Evolutionary conservation across 2,329 filamentous ascomycete genomes (phyloP), one percentile per base, ranked within the genome.

Genomic region (Verticillium klebahnii): DNA sequence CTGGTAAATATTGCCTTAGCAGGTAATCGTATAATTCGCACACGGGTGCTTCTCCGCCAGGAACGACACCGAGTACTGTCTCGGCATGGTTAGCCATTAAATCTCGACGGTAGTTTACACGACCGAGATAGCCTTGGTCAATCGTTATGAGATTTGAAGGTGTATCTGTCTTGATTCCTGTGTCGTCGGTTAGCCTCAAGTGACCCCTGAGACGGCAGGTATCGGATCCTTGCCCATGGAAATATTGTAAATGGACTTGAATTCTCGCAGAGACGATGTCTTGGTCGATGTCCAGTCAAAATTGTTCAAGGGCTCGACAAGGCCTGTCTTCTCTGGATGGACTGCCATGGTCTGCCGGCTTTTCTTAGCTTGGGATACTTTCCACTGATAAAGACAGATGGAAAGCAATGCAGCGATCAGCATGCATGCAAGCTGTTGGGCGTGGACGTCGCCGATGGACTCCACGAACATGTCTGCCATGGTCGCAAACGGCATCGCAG

Each of bases 61-160:
- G 75, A 0, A 77, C 69, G 32, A 73, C 76, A 0, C 82, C 82
- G 25, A 81, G 72, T 0, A 81, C 79, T 2, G 73, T 73, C 1
- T 67, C 60, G 1, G 72, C 68, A 62, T 84, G 74, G 2, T 74
- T 59, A 1, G 66, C 58, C 45, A 85, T 75, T 12, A 80, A 72
- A 0, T 65, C 50, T 1, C 74, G 73, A 4, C 82, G 76, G 2
- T 74, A 66, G 1, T 64, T 72, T 31, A 86, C 73, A 2, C 80
- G 75, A 8, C 74, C 67, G 7, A 76, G 70, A 68, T 86, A 86
- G 62, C 82, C 77, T 40, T 69, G 71, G 66, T 86, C 84, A 19
- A 86, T 76, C 14, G 78, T 73, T 64, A 86, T 81, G 15, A 86
- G 75, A 14, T 85, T 78, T 0, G 81, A 82, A 0, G 80, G 78